Evolutionary conservation across 2,329 filamentous ascomycete genomes (phyloP).

Genomic region (Chalara sp.): DNA sequence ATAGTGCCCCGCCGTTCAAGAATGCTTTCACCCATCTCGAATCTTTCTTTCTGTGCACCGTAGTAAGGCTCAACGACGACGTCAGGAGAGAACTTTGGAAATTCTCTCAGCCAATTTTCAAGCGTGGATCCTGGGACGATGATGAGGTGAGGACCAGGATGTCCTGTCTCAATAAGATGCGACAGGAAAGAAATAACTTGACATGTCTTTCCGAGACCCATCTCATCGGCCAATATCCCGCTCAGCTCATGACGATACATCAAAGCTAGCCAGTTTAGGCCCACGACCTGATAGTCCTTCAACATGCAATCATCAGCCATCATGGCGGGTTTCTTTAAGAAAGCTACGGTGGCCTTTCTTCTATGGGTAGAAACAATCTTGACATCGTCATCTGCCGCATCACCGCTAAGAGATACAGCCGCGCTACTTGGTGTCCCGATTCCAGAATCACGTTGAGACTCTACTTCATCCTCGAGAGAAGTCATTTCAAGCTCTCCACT

Average conservation of each 20-base stretch:
- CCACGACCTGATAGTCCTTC: constrained; percentile 91
- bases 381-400: constrained; percentile 39
- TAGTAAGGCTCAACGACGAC: constrained; percentile 69
- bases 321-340: constrained; percentile 54
- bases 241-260: constrained; percentile 74
- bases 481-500: constrained; percentile 52
- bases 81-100: constrained; percentile 75
- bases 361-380: constrained; percentile 19
- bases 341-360: constrained; percentile 20
- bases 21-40: constrained; percentile 57
- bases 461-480: constrained; percentile 32
- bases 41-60: constrained; percentile 54
- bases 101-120: constrained; percentile 93
- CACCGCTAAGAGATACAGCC: constrained; percentile 23
- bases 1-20: constrained; percentile 60
- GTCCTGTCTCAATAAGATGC: constrained; percentile 65
- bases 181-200: constrained; percentile 91
- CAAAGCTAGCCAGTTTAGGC: constrained; percentile 88
- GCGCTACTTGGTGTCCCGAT: constrained; percentile 54
- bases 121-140: constrained; percentile 90
- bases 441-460: constrained; percentile 52
- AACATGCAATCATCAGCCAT: constrained; percentile 73
- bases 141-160: constrained; percentile 70
- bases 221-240: constrained; percentile 93
- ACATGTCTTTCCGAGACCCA: constrained; percentile 95